Percentiles rank a stretch among this genome's conserved stretches.
These are phyloP conservation scores for Myriosclerotinia curreyana DNA, from an alignment of 2,329 filamentous ascomycete species.

Conservation along the genomic window DNA sequence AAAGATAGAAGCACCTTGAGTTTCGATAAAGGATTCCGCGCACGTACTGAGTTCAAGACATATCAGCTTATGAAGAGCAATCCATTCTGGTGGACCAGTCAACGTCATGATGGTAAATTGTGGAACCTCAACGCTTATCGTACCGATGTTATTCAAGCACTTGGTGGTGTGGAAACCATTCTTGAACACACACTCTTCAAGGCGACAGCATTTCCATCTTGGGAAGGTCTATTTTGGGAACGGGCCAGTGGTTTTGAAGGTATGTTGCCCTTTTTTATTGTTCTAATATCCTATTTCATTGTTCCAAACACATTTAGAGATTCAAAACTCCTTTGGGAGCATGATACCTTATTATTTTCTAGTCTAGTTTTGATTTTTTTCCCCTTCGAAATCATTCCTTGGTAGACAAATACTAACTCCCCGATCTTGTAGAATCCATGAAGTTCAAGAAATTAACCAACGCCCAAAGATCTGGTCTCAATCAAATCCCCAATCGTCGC, in stretches of 20 bases:
- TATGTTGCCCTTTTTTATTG: neutral
- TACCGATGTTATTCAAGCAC: constrained; percentile 92
- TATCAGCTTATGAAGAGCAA: constrained; percentile 99
- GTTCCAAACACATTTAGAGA: too few species aligned
- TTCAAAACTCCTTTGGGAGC: neutral
- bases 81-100: constrained; percentile 99
- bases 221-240: constrained; percentile 95
- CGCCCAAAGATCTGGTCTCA: constrained; percentile 91
- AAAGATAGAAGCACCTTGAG: constrained; percentile 95
- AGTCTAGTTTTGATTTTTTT: neutral
- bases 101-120: constrained; percentile 92
- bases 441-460: constrained; percentile 99
- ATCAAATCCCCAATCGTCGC: constrained; percentile 97
- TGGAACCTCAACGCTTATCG: constrained; percentile 97
- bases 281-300: too few species aligned
- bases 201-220: constrained; percentile 91
- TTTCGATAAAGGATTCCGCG: constrained; percentile 97
- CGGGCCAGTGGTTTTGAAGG: constrained; percentile 47
- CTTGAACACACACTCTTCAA: constrained; percentile 96
- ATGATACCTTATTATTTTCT: neutral
- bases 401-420: constrained; percentile 29
- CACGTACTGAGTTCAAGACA: constrained; percentile 93
- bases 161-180: constrained; percentile 93
- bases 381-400: constrained; percentile 27
- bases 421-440: constrained; percentile 58